Conservation (phyloP, 2,329 filamentous ascomycete genomes). For the Penicillium janthinellum region DNA sequence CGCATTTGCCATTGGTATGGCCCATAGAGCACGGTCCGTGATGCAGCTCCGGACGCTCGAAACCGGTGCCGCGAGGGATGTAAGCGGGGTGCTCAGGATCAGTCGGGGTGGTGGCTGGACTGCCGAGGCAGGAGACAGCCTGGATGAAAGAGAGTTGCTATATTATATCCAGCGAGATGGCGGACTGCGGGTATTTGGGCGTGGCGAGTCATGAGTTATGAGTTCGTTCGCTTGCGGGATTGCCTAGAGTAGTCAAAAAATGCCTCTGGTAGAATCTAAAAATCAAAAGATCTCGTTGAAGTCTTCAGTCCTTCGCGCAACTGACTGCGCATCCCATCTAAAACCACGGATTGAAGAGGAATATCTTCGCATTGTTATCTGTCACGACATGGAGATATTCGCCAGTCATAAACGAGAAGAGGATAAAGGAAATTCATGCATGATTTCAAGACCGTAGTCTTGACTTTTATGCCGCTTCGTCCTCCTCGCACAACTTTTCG, state of each 20-base stretch:
- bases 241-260: background rate
- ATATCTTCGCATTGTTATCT: conserved; percentile 40
- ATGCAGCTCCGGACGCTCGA: conserved; percentile 75
- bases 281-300: background rate
- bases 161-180: conserved; percentile 82
- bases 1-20: conserved; percentile 68
- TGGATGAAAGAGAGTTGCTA: conserved; percentile 69
- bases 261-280: background rate
- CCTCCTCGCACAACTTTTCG: conserved; percentile 15
- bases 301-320: background rate
- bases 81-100: conserved; percentile 82
- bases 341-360: conserved; percentile 31
- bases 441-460: conserved; percentile 29
- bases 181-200: conserved; percentile 78
- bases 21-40: conserved; percentile 73
- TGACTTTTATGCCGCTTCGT: conserved; percentile 33
- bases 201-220: conserved; percentile 61
- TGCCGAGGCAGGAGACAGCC: conserved; percentile 26
- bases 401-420: conserved; percentile 40
- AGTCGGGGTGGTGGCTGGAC: conserved; percentile 59
- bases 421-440: conserved; percentile 43
- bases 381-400: conserved; percentile 42
- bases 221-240: background rate
- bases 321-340: background rate
- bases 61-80: conserved; percentile 85